phyloP scores from a whole-genome alignment of 768 basidiomycete genomes.

The Cystofilobasidium ferigula region DNA sequence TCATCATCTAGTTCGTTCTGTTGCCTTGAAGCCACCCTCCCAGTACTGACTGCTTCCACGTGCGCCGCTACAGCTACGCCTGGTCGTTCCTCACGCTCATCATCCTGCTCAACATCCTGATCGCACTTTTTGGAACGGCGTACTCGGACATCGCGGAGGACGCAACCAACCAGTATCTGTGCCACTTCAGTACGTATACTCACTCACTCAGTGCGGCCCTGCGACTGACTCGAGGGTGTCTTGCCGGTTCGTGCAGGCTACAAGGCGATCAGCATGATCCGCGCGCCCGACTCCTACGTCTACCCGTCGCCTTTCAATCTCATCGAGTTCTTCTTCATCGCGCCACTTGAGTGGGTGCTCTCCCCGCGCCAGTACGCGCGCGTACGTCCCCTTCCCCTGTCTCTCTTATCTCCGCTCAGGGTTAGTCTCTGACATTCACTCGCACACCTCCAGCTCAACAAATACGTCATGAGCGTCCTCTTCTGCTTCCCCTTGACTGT shows the following conservation, averaged over 20 bases:
- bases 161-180: slow-evolving; percentile 78
- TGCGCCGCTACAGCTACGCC: slow-evolving; percentile 32
- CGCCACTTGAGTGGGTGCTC: slow-evolving; percentile 67
- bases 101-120: slow-evolving; percentile 80
- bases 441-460: slow-evolving; percentile 51
- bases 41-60: no score
- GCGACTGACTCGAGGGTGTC: no score
- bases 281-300: slow-evolving; percentile 47
- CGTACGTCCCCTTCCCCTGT: slow-evolving; percentile 36
- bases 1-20: slow-evolving; percentile 64
- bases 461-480: slow-evolving; percentile 60
- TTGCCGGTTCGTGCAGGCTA: slow-evolving; percentile 38
- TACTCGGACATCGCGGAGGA: slow-evolving; percentile 31
- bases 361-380: slow-evolving; percentile 50
- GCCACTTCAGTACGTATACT: slow-evolving; percentile 56
- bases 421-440: slow-evolving; percentile 21
- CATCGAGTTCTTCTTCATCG: slow-evolving; percentile 65
- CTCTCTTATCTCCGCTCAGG: not conserved
- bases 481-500: slow-evolving; percentile 67
- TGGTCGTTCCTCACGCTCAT: slow-evolving; percentile 78
- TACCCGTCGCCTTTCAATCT: slow-evolving; percentile 92
- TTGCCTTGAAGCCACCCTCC: no score
- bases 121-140: slow-evolving; percentile 62
- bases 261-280: slow-evolving; percentile 73
- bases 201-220: no score